phyloP scores from a whole-genome alignment of 257 asterid genomes.

The Cinchona pubescens region DNA sequence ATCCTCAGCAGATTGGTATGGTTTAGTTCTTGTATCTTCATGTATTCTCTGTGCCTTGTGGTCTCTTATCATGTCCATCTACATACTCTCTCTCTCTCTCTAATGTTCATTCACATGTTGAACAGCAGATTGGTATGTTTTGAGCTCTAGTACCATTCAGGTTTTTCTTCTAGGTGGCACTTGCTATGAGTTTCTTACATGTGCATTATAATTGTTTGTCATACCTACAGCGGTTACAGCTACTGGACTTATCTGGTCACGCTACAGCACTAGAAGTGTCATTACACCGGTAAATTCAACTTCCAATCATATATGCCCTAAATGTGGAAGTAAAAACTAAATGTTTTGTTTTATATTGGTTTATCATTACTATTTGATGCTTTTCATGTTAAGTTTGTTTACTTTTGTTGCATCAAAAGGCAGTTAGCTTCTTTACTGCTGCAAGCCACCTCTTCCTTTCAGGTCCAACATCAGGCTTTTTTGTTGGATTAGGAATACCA shows the following conservation, averaged over 20 bases:
- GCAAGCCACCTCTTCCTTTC: neutral
- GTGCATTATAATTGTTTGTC: neutral
- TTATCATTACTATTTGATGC: neutral
- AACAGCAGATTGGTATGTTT: constrained; percentile 18
- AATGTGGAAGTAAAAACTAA: neutral
- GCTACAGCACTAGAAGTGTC: constrained; percentile 24
- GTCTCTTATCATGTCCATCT: too few relatives aligned
- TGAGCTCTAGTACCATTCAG: neutral
- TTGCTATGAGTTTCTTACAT: neutral
- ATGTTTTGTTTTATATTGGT: neutral
- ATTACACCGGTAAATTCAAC: constrained; percentile 20
- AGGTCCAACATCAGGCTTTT: neutral
- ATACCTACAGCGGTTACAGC: constrained; percentile 28
- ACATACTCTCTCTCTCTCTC: too few relatives aligned
- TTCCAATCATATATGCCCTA: neutral
- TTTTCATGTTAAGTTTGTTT: neutral
- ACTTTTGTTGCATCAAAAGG: neutral
- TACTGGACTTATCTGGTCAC: constrained; percentile 25
- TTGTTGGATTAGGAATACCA: neutral
- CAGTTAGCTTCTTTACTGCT: neutral
- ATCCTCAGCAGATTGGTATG: constrained; percentile 29
- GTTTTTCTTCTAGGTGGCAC: neutral
- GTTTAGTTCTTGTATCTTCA: neutral
- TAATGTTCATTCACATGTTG: too few relatives aligned
- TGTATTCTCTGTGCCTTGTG: neutral